Evolutionary conservation across 345 rosid genomes (phyloP).

Genomic region (Aethionema arabicum): DNA sequence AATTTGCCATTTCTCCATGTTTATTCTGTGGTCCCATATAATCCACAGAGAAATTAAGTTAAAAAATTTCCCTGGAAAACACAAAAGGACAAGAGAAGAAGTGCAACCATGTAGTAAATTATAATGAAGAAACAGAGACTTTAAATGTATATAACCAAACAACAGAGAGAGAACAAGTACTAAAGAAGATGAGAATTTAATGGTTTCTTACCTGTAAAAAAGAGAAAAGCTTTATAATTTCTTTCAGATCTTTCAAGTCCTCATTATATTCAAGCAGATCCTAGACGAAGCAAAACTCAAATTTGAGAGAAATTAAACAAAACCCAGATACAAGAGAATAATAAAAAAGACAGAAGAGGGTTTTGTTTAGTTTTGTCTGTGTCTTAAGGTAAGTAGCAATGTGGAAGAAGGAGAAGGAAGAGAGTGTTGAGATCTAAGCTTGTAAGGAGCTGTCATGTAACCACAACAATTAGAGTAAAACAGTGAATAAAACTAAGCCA

Average conservation of each 20-base stretch:
- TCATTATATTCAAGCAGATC: conserved; percentile 44
- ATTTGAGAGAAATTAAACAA: conserved; percentile 19
- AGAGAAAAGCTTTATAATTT: conserved; percentile 26
- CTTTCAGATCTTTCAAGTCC: conserved; percentile 51
- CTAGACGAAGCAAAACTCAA: conserved; percentile 36
- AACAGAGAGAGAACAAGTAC: conserved; percentile 26
- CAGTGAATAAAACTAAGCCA: conserved; percentile 33
- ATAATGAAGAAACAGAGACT: conserved; percentile 17
- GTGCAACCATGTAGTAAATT: neutral
- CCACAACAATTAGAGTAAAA: conserved; percentile 42
- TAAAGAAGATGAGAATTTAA: conserved; percentile 14
- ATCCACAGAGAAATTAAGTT: conserved; percentile 22
- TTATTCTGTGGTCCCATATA: conserved; percentile 28
- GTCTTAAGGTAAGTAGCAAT: conserved; percentile 35
- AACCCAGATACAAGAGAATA: conserved; percentile 37
- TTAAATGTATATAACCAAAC: conserved; percentile 6
- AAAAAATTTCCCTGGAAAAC: conserved; percentile 20
- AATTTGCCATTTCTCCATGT: neutral
- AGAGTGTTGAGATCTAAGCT: conserved; percentile 56
- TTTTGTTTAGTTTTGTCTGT: conserved; percentile 28
- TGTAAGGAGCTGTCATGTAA: conserved; percentile 57
- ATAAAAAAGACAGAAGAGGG: conserved; percentile 29
- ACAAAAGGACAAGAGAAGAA: conserved; percentile 19
- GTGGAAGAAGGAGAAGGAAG: conserved; percentile 31
- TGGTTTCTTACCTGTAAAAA: conserved; percentile 36